phyloP scores from a whole-genome alignment of 495 filamentous ascomycete species.

The Penicillium psychrofluorescens region DNA sequence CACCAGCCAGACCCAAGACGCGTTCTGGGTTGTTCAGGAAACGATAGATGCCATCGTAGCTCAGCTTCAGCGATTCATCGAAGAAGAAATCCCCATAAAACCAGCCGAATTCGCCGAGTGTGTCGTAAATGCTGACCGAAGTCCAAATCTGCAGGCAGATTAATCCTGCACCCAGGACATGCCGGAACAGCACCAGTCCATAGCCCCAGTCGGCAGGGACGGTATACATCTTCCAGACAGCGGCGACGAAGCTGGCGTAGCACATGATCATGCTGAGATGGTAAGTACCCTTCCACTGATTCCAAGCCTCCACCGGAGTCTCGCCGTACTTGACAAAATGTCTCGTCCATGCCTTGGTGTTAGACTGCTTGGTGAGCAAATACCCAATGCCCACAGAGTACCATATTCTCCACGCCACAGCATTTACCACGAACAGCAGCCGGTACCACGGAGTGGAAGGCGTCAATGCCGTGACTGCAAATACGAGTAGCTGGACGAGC shows the following conservation, averaged over 20 bases:
- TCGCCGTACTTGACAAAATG: conserved; percentile 98
- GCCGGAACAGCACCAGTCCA: conserved; percentile 74
- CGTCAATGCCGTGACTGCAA: conserved; percentile 63
- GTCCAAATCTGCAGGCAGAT: conserved; percentile 91
- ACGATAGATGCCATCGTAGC: conserved; percentile 94
- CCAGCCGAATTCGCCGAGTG: conserved; percentile 96
- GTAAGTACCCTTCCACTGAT: conserved; percentile 95
- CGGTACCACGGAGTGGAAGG: conserved; percentile 70
- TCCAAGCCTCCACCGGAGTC: conserved; percentile 84
- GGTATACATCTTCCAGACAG: conserved; percentile 93
- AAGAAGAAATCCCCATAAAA: conserved; percentile 99
- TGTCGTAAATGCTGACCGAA: conserved; percentile 86
- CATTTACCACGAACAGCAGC: conserved; percentile 72
- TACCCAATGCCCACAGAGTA: conserved; percentile 83
- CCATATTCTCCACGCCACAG: conserved; percentile 81
- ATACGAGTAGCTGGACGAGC: conserved; percentile 65
- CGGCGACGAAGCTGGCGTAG: conserved; percentile 80
- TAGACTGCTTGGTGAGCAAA: conserved; percentile 77
- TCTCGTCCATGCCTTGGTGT: conserved; percentile 84
- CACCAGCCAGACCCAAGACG: conserved; percentile 85
- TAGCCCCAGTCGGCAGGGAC: conserved; percentile 78
- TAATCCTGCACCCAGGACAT: conserved; percentile 73
- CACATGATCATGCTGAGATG: conserved; percentile 87
- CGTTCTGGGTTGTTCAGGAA: conserved; percentile 97
- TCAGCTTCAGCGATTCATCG: conserved; percentile 71